phyloP scores from a whole-genome alignment of 805 yeast species.

The Zygosaccharomyces bisporus region DNA sequence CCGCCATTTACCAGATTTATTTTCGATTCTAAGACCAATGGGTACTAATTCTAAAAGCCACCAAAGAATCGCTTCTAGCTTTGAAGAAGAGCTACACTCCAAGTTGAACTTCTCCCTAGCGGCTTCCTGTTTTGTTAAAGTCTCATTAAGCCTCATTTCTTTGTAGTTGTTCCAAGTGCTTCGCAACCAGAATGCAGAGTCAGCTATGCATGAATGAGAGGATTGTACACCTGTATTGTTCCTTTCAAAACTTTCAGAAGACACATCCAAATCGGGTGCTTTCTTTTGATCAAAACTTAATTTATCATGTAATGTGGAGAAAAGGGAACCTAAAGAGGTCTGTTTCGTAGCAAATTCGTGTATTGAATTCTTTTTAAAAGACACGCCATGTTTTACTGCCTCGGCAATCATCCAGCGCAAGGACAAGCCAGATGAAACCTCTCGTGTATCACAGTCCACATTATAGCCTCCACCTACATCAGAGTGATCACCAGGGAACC shows the following conservation, averaged over 20 bases:
- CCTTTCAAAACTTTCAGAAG: background rate
- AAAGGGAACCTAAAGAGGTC: constrained; percentile 40
- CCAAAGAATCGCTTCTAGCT: constrained; percentile 41
- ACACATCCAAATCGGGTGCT: background rate
- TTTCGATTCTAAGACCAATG: constrained; percentile 48
- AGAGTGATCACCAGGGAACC: constrained; percentile 69
- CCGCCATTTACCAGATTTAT: constrained; percentile 48
- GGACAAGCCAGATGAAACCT: constrained; percentile 46
- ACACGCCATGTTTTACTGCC: constrained; percentile 49
- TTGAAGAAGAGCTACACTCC: constrained; percentile 9
- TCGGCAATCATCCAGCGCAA: constrained; percentile 60
- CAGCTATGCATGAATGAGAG: background rate
- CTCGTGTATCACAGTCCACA: constrained; percentile 40
- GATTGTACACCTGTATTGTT: background rate
- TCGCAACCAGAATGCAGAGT: background rate
- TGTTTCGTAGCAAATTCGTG: constrained; percentile 40
- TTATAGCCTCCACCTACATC: constrained; percentile 71
- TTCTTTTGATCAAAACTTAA: constrained; percentile 32
- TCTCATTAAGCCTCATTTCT: constrained; percentile 27
- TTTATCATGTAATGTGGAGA: constrained; percentile 53
- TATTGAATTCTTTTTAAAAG: constrained; percentile 42
- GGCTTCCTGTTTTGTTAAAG: constrained; percentile 8
- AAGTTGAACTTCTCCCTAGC: constrained; percentile 8
- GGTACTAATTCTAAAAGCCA: constrained; percentile 65
- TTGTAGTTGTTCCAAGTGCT: background rate